Evolutionary conservation across 495 filamentous ascomycete species (phyloP).

Genomic region (Aspergillus nanangensis): DNA sequence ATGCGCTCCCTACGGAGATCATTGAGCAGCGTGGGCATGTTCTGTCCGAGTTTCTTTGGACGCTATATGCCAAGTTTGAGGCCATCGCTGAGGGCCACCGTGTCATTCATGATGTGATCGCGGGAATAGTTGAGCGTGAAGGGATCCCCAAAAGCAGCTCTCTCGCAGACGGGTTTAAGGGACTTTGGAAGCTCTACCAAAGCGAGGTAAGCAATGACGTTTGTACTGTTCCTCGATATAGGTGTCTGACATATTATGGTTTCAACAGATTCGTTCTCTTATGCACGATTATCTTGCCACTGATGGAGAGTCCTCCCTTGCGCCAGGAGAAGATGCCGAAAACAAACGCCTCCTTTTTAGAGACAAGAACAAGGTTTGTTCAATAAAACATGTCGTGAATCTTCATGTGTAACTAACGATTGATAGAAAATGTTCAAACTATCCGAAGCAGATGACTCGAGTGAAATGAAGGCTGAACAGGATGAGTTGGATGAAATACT

Average conservation of each 20-base stretch:
- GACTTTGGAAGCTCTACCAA: constrained; percentile 89
- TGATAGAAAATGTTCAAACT: constrained; percentile 79
- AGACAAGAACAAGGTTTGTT: constrained; percentile 60
- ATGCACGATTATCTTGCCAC: constrained; percentile 96
- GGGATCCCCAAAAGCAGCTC: constrained; percentile 48
- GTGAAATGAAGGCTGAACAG: constrained; percentile 72
- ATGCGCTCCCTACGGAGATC: constrained; percentile 58
- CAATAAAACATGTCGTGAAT: neutral
- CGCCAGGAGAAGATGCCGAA: constrained; percentile 41
- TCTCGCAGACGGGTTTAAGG: constrained; percentile 77
- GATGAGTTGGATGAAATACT: constrained; percentile 90
- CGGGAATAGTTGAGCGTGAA: constrained; percentile 74
- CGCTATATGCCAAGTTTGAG: constrained; percentile 93
- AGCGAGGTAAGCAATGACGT: constrained; percentile 68
- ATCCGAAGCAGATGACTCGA: constrained; percentile 72
- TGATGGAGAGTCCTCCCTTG: constrained; percentile 64
- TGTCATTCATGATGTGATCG: constrained; percentile 85
- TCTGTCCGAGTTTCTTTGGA: constrained; percentile 84
- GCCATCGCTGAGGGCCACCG: constrained; percentile 94
- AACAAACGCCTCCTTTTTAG: constrained; percentile 57
- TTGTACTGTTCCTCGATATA: neutral
- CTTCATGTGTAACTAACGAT: constrained; percentile 15
- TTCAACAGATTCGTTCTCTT: constrained; percentile 69
- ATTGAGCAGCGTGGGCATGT: constrained; percentile 73
- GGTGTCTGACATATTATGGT: constrained; percentile 32